Evolutionary conservation across 352 stramenopile species (phyloP).

Genomic region (Phytopythium chamaehyphon): DNA sequence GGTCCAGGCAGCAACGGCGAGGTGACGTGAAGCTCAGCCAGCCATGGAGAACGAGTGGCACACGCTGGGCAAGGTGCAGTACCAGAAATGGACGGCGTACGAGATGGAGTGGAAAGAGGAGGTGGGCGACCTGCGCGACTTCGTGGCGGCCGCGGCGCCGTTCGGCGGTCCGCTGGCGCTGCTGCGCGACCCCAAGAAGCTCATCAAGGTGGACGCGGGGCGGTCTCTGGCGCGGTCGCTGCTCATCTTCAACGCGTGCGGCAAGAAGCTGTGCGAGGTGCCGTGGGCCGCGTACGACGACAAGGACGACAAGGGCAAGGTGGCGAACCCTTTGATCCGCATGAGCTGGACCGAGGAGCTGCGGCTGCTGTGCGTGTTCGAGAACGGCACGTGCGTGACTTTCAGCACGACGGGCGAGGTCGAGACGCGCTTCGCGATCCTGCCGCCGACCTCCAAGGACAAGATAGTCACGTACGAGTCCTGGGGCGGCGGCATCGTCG

Average conservation of each 20-base stretch:
- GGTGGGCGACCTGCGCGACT: slow-evolving; percentile 65
- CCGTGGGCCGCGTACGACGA: slow-evolving; percentile 71
- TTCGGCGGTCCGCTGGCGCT: slow-evolving; percentile 70
- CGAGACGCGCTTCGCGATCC: slow-evolving; percentile 67
- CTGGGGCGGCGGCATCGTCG: slow-evolving; percentile 71
- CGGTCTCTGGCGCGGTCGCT: slow-evolving; percentile 48
- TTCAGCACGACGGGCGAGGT: slow-evolving; percentile 71
- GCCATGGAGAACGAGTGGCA: slow-evolving; percentile 80
- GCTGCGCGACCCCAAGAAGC: slow-evolving; percentile 72
- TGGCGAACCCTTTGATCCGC: slow-evolving; percentile 51
- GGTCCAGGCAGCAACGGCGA: background rate
- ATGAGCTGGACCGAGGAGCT: slow-evolving; percentile 84
- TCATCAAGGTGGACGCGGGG: slow-evolving; percentile 59
- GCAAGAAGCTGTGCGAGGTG: slow-evolving; percentile 49
- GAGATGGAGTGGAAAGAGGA: slow-evolving; percentile 58
- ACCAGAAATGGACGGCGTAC: slow-evolving; percentile 81
- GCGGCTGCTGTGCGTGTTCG: slow-evolving; percentile 76
- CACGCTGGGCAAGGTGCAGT: slow-evolving; percentile 82
- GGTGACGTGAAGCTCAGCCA: no score
- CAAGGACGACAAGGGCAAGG: slow-evolving; percentile 26
- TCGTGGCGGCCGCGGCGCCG: slow-evolving; percentile 45
- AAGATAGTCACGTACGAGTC: slow-evolving; percentile 75
- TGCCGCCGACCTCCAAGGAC: slow-evolving; percentile 59
- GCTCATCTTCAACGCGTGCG: slow-evolving; percentile 75
- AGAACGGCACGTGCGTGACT: slow-evolving; percentile 61